phyloP scores from a whole-genome alignment of 2,329 filamentous ascomycete genomes.

The Cladosporium sp. region DNA sequence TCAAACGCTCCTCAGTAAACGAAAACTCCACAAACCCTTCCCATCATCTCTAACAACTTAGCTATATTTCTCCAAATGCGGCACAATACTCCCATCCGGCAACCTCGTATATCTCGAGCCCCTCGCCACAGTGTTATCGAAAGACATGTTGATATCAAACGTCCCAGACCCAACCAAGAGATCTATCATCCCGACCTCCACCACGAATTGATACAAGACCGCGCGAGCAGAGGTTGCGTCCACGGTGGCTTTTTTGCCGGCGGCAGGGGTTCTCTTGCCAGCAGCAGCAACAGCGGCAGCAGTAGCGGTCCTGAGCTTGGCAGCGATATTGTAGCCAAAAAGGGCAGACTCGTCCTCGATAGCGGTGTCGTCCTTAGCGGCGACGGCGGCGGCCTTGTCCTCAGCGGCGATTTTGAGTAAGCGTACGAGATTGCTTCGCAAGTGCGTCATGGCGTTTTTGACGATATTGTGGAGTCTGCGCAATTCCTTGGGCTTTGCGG shows the following conservation, averaged over 20 bases:
- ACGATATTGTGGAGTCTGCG: background rate
- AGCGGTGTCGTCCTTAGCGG: too few species aligned
- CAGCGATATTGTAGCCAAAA: background rate
- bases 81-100: background rate
- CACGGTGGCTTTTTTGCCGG: background rate
- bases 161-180: background rate
- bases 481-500: background rate
- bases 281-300: background rate
- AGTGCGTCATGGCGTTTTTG: background rate
- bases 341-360: too few species aligned
- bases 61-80: background rate
- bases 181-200: background rate
- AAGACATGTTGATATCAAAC: background rate
- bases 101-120: background rate
- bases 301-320: background rate
- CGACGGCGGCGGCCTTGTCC: background rate
- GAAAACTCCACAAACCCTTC: background rate
- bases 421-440: background rate
- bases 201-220: background rate
- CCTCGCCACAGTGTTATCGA: background rate
- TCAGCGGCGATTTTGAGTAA: background rate
- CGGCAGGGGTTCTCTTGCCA: background rate
- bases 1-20: too few species aligned
- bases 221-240: background rate
- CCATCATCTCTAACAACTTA: background rate